Evolutionary conservation across 441 rosid species (phyloP), one percentile per base, ranked within the genome.

Genomic region (Pelargonium citronellum): DNA sequence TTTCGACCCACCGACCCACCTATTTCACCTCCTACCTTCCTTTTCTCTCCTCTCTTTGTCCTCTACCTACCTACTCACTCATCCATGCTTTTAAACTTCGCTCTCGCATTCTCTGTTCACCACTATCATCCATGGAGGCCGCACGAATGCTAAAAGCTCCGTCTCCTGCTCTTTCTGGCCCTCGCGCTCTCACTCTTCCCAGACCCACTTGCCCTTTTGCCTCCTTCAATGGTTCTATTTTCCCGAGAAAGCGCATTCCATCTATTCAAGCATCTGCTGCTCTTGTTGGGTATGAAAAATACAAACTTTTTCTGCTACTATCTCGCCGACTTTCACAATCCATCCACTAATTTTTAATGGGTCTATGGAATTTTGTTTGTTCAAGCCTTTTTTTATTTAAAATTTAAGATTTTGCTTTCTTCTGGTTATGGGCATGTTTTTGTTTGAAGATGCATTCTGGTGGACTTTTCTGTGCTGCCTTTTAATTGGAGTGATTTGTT

Each of bases 41-140:
- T 5, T 7, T 15, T 4, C 9, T 8, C 3, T 5, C 37, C 37
- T 30, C 37, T 12, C 60, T 2, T 27, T 2, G 37, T 30, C 37
- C 37, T 30, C 37, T 30, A 30, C 37, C 37, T 30, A 30, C 37
- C 37, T 22, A 22, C 24, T 22, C 5, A 30, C 37, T 30, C 37
- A 2, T 30, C 37, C 37, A 30, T 3, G 7, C 17, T 39, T 15
- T 51, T 12, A 30, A 1, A 15, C 12, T 43, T 0, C 41, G 49
- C 61, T 11, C 24, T 7, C 39, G 15, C 55, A 20, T 20, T 43
- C 3, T 71, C 46, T 70, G 10, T 65, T 20, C 67, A 7, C 47
- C 47, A 7, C 47, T 43, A 8, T 68, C 83, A 71, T 0, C 71
- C 7, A 89, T 91, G 92, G 91, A 85, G 79, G 79, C 85, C 8